Conservation (phyloP, 1,139 yeast species). For the Sugiyamaella xylanicola region DNA sequence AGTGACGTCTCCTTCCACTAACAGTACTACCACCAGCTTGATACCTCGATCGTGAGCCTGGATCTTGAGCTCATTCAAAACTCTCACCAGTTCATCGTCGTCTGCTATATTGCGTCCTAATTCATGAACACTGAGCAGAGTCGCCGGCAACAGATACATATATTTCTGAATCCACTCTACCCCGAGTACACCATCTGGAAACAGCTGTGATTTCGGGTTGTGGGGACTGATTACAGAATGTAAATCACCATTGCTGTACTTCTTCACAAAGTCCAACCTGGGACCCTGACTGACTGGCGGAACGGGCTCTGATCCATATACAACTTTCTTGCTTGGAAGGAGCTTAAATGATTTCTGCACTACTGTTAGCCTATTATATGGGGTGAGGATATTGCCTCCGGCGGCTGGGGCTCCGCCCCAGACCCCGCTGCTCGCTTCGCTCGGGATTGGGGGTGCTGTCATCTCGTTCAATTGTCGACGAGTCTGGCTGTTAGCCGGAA, state of each 20-base stretch:
- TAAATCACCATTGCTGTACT: conserved; percentile 37
- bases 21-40: conserved; percentile 42
- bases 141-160: conserved; percentile 47
- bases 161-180: conserved; percentile 56
- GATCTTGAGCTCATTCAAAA: conserved; percentile 43
- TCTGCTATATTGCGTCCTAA: conserved; percentile 42
- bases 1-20: conserved; percentile 40
- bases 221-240: conserved; percentile 49
- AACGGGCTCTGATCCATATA: background rate
- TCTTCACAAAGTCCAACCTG: conserved; percentile 39
- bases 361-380: background rate
- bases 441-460: background rate
- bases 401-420: background rate
- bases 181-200: conserved; percentile 49
- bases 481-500: too few species aligned
- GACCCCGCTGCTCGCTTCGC: background rate
- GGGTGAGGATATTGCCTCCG: background rate
- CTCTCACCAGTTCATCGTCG: conserved; percentile 43
- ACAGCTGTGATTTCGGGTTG: conserved; percentile 42
- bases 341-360: conserved; percentile 14
- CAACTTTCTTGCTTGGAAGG: conserved; percentile 16
- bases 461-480: too few species aligned
- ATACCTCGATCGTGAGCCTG: conserved; percentile 41
- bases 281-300: conserved; percentile 12
- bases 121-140: conserved; percentile 49